These are phyloP conservation scores for Daldinia grandis DNA, from an alignment of 495 filamentous ascomycete genomes.

Conservation along the genomic window DNA sequence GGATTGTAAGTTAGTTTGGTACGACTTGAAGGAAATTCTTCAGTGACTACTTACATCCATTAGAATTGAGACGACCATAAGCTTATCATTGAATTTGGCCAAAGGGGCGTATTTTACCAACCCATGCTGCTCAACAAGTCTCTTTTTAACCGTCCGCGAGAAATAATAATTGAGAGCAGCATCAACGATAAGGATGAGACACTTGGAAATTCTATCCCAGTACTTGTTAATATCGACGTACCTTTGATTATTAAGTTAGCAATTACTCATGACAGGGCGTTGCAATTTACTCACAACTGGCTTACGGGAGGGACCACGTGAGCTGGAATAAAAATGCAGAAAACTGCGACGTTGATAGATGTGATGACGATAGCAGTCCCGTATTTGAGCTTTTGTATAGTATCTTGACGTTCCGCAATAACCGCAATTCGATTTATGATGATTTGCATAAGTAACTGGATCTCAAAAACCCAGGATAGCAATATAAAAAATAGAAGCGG, in stretches of 20 bases:
- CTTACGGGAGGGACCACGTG: slow-evolving; percentile 47
- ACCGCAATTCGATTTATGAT: slow-evolving; percentile 60
- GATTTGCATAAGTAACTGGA: slow-evolving; percentile 57
- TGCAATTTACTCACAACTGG: slow-evolving; percentile 4
- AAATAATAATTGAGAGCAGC: slow-evolving; percentile 57
- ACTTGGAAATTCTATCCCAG: slow-evolving; percentile 56
- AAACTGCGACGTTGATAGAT: slow-evolving; percentile 56
- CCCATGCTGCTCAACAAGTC: slow-evolving; percentile 55
- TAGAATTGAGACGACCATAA: slow-evolving; percentile 54
- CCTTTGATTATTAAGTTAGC: slow-evolving; percentile 27
- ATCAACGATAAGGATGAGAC: slow-evolving; percentile 56
- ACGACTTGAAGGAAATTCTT: background rate
- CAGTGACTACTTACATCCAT: slow-evolving; percentile 54
- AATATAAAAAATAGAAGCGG: slow-evolving; percentile 44
- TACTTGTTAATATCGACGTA: slow-evolving; percentile 54
- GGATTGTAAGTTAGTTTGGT: background rate
- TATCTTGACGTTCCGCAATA: slow-evolving; percentile 45
- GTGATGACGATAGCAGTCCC: slow-evolving; percentile 53
- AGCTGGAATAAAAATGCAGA: slow-evolving; percentile 60
- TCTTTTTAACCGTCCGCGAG: slow-evolving; percentile 48
- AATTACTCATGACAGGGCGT: background rate
- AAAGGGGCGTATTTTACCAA: slow-evolving; percentile 56
- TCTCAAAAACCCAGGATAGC: slow-evolving; percentile 51
- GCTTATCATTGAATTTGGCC: slow-evolving; percentile 55
- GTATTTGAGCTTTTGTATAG: slow-evolving; percentile 49